Evolutionary conservation across 805 yeast species (phyloP).

Genomic region (Isabelozyma heimii): DNA sequence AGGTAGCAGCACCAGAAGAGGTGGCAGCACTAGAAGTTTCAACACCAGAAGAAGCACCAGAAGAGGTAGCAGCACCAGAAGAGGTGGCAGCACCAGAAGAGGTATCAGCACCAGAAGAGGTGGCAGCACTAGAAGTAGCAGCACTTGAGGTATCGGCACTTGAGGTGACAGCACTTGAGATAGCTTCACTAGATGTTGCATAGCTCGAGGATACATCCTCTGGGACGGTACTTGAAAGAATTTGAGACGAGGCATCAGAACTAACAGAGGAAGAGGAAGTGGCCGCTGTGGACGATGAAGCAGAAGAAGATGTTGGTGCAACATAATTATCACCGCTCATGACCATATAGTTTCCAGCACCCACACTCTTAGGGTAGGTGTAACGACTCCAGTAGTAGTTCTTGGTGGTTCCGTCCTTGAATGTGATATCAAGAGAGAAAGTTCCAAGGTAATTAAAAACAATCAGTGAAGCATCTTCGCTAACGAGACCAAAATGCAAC

Average conservation of each 20-base stretch:
- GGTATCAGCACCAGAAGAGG: not conserved
- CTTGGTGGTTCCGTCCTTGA: too few species aligned
- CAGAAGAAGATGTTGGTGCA: too few species aligned
- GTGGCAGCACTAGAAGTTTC: too few species aligned
- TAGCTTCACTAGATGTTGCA: not conserved
- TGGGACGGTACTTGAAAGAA: not conserved
- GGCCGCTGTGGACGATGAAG: not conserved
- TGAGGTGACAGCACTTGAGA: not conserved
- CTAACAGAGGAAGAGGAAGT: not conserved
- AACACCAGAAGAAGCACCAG: too few species aligned
- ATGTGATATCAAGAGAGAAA: too few species aligned
- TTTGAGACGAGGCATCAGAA: not conserved
- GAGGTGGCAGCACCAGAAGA: not conserved
- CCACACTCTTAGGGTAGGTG: too few species aligned
- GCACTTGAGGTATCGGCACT: not conserved
- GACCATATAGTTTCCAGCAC: too few species aligned
- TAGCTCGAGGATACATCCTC: not conserved
- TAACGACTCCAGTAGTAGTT: too few species aligned
- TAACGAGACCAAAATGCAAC: too few species aligned
- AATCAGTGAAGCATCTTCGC: too few species aligned
- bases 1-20: not conserved
- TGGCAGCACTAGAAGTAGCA: not conserved
- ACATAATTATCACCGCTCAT: too few species aligned
- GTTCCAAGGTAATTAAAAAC: too few species aligned
- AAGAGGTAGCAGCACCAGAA: not conserved